Percentiles rank a stretch among this genome's conserved stretches.
Evolutionary conservation across 163 green algal species (phyloP).

Genomic region (Chlamydomonas reinhardtii): DNA sequence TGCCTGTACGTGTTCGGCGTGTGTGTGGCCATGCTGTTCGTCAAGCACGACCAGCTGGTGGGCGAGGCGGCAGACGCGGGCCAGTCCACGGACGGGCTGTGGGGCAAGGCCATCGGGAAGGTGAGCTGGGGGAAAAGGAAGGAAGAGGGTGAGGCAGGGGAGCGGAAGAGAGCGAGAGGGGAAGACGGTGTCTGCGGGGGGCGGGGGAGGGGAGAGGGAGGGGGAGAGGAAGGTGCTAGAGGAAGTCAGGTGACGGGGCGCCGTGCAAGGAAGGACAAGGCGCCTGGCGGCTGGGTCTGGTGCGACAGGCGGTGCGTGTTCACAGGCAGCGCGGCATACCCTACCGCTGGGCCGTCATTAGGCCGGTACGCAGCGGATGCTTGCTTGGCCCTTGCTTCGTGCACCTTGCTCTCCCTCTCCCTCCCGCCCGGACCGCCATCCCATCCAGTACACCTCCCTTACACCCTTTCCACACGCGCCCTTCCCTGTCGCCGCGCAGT

Average conservation of each 20-base stretch:
- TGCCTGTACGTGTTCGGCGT: constrained; percentile 81
- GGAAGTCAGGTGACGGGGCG: no score
- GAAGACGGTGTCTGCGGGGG: background rate
- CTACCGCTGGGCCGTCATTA: no score
- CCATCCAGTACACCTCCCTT: no score
- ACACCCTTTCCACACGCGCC: constrained; percentile 46
- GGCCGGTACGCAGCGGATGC: no score
- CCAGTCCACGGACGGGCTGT: constrained; percentile 43
- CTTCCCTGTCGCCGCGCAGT: background rate
- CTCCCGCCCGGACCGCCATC: no score
- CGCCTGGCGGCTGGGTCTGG: no score
- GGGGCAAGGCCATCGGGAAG: constrained; percentile 43
- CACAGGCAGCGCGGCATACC: no score
- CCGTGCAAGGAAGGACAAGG: no score
- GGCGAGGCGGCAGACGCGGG: constrained; percentile 38
- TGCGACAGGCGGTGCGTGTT: no score
- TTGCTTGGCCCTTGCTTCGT: no score
- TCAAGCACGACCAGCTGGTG: constrained; percentile 65
- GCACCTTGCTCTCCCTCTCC: background rate
- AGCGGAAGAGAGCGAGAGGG: background rate
- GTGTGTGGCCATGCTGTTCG: constrained; percentile 73
- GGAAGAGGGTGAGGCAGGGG: background rate
- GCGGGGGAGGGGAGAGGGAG: no score
- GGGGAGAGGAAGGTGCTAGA: no score
- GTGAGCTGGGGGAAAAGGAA: background rate